phyloP scores from a whole-genome alignment of 202 grass and related monocot species.

The Schoenoplectus triqueter region DNA sequence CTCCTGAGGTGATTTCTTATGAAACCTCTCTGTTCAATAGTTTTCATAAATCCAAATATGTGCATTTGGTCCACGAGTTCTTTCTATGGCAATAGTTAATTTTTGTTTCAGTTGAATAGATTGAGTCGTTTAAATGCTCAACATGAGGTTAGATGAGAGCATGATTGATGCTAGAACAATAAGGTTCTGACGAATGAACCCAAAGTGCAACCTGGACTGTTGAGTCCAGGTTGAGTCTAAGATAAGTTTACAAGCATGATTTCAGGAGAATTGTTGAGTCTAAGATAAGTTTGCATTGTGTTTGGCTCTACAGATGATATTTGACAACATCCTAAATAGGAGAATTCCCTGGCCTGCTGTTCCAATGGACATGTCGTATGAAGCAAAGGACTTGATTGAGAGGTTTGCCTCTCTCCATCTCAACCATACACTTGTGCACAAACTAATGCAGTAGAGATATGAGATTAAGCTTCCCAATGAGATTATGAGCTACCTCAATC shows the following conservation, averaged over 20 bases:
- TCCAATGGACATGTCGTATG: slow-evolving; percentile 42
- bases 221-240: no score
- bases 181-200: background rate
- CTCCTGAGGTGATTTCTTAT: slow-evolving; percentile 39
- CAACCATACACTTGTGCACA: background rate
- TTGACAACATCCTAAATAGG: slow-evolving; percentile 50
- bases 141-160: background rate
- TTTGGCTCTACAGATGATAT: slow-evolving; percentile 43
- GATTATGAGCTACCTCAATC: background rate
- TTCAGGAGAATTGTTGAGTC: background rate
- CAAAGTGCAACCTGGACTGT: background rate
- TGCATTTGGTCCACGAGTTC: background rate
- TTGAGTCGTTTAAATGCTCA: slow-evolving; percentile 14
- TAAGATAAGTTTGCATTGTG: background rate
- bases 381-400: slow-evolving; percentile 48
- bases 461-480: background rate
- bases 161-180: background rate
- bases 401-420: slow-evolving; percentile 39
- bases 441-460: background rate
- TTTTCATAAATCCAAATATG: background rate
- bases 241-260: background rate
- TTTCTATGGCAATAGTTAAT: background rate
- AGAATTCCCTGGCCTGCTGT: slow-evolving; percentile 48
- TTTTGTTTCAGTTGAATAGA: slow-evolving; percentile 5
- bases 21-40: background rate